Conservation (phyloP, 805 yeast genomes). For the Sungouiella blattae region DNA sequence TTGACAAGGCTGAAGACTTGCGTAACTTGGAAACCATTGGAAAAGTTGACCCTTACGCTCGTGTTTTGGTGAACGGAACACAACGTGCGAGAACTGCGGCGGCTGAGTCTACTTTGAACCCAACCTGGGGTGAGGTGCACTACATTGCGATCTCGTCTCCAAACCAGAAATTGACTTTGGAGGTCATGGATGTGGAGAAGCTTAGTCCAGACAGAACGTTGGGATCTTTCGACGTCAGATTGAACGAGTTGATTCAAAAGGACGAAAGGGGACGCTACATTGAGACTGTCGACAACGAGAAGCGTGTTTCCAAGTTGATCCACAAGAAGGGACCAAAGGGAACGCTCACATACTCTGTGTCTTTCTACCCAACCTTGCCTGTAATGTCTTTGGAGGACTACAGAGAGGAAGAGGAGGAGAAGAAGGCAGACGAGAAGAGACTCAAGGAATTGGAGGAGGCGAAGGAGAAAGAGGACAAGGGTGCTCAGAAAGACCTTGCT, state of each 20-base stretch:
- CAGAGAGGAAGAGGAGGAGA: constrained; percentile 45
- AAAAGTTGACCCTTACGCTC: constrained; percentile 86
- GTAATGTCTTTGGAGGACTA: constrained; percentile 76
- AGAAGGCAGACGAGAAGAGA: constrained; percentile 21
- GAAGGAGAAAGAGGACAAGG: constrained; percentile 21
- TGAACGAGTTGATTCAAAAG: constrained; percentile 63
- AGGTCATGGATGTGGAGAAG: constrained; percentile 88
- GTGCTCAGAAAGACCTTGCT: constrained; percentile 25
- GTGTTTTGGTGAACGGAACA: constrained; percentile 73
- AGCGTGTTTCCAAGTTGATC: constrained; percentile 60
- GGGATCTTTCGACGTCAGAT: constrained; percentile 73
- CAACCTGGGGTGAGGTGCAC: constrained; percentile 80
- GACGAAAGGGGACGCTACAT: constrained; percentile 61
- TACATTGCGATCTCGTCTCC: constrained; percentile 82
- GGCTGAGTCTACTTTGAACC: constrained; percentile 62
- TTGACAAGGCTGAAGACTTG: constrained; percentile 69
- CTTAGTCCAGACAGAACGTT: constrained; percentile 79
- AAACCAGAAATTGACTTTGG: constrained; percentile 77
- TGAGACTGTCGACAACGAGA: constrained; percentile 53
- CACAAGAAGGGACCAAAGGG: constrained; percentile 85
- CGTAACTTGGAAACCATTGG: constrained; percentile 87
- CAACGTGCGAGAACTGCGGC: constrained; percentile 76
- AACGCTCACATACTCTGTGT: constrained; percentile 61
- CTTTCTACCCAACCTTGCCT: constrained; percentile 82
- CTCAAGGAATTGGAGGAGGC: constrained; percentile 29